A percentile compares a stretch with the other conserved stretches of the same genome.
Evolutionary conservation across 192 early-diverging fungal genomes (phyloP).

Genomic region (Blastocladiella britannica): DNA sequence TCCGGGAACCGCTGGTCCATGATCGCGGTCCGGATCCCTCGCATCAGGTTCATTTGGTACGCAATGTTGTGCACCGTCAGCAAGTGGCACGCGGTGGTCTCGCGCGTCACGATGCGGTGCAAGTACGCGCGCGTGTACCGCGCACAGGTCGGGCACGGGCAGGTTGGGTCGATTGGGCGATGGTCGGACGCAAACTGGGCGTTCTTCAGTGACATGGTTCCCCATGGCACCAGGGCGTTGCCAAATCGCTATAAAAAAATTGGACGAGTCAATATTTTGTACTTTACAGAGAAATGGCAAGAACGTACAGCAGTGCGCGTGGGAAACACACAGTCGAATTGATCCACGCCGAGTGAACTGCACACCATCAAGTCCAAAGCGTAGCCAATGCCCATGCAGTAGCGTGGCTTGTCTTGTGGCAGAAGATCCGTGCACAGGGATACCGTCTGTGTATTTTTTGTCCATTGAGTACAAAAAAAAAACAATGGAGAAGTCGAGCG

Average conservation of each 20-base stretch:
- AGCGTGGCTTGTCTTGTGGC: slow-evolving; percentile 61
- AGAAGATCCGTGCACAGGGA: slow-evolving; percentile 55
- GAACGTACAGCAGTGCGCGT: slow-evolving; percentile 52
- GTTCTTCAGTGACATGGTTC: slow-evolving; percentile 40
- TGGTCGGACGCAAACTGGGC: slow-evolving; percentile 38
- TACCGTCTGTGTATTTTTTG: slow-evolving; percentile 18
- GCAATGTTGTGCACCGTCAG: slow-evolving; percentile 66
- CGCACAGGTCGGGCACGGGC: slow-evolving; percentile 51
- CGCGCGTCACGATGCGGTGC: slow-evolving; percentile 41
- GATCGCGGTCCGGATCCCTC: slow-evolving; percentile 49
- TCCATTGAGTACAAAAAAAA: not conserved
- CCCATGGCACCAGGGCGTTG: slow-evolving; percentile 54
- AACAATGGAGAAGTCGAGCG: not conserved
- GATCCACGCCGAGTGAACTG: slow-evolving; percentile 67
- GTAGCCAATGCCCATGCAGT: slow-evolving; percentile 81
- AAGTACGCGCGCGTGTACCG: slow-evolving; percentile 52
- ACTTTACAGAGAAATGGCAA: not conserved
- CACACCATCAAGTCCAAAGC: slow-evolving; percentile 70
- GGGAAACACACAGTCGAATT: slow-evolving; percentile 81
- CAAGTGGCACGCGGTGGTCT: slow-evolving; percentile 63
- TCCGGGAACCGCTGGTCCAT: slow-evolving; percentile 42
- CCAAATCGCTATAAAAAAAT: slow-evolving; percentile 39
- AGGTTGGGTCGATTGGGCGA: slow-evolving; percentile 51
- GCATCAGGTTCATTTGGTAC: slow-evolving; percentile 66
- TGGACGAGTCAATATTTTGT: not conserved